Evolutionary conservation across 352 stramenopile species (phyloP), one percentile per base, ranked within the genome.

Genomic region (Phytophthora pini): DNA sequence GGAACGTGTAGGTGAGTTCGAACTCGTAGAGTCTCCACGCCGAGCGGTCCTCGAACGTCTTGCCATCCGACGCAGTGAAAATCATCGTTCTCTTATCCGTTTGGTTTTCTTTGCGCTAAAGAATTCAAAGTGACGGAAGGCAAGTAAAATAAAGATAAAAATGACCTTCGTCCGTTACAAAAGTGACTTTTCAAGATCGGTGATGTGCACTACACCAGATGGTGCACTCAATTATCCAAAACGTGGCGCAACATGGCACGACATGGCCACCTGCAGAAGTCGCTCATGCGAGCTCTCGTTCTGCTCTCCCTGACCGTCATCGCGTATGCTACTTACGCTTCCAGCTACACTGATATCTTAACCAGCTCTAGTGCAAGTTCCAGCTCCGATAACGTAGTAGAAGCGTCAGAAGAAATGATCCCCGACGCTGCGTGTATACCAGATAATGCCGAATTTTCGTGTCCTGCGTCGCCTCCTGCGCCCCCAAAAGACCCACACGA

Each of bases 1-100:
- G 83, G 77, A 97, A 97, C 49, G 91, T 96, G 74, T 95, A 98
- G 53, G 94, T 94, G 47, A 87, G 94, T 58, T 97, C 88, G 68
- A 97, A 97, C 72, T 97, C 89, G 62, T 98, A 96, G 55, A 90
- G 83, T 36, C 87, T 80, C 81, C 89, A 97, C 20, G 77, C 78
- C 44, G 80, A 70, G 49, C 89, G 84, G 68, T 97, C 86, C 38
- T 89, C 79, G 31, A 97, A 97, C 67, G 81, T 81, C 40, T 76
- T 96, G 17, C 91, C 90, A 65, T 97, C 90, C n/a, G 74, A 92
- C n/a, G 90, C 89, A 26, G 80, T 88, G 61, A 95, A 97, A 57
- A 65, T 61, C 51, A 76, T 63, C 5, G 17, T 51, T 7, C 44
- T 39, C 40, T 36, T 11, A 11, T 26, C 24, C 24, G 24, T 26